phyloP scores from a whole-genome alignment of 2,329 filamentous ascomycete species.

The Phaeosphaeriaceae sp. region DNA sequence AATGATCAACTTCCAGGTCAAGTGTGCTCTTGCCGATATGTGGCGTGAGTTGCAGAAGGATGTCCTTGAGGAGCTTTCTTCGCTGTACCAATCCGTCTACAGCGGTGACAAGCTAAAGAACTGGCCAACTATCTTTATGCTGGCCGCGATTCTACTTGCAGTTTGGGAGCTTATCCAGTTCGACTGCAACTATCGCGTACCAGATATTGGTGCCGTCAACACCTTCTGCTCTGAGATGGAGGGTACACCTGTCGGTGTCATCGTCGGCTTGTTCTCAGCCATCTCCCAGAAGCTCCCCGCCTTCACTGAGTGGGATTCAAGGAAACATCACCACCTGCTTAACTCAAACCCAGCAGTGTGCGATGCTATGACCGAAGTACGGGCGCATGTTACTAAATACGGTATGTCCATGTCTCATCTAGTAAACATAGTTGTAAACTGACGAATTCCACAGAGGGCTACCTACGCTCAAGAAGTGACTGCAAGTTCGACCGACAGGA shows the following conservation, averaged over 20 bases:
- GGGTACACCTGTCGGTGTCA: slow-evolving; percentile 91
- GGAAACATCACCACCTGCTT: slow-evolving; percentile 86
- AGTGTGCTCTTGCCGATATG: slow-evolving; percentile 95
- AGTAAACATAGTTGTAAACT: slow-evolving; percentile 40
- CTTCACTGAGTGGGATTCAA: slow-evolving; percentile 92
- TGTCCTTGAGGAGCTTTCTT: slow-evolving; percentile 89
- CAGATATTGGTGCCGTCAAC: slow-evolving; percentile 80
- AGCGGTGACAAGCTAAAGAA: slow-evolving; percentile 97
- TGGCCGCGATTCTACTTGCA: slow-evolving; percentile 88
- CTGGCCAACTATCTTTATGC: slow-evolving; percentile 98
- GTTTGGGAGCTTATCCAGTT: slow-evolving; percentile 99
- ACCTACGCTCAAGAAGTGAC: slow-evolving; percentile 79
- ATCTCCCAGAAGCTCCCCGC: slow-evolving; percentile 95
- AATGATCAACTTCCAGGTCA: slow-evolving; percentile 99
- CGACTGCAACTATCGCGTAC: slow-evolving; percentile 93
- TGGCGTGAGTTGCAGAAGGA: slow-evolving; percentile 98
- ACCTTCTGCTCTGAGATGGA: slow-evolving; percentile 99
- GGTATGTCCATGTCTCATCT: slow-evolving; percentile 64
- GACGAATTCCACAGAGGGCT: slow-evolving; percentile 71
- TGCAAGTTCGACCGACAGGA: slow-evolving; percentile 88
- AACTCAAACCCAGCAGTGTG: slow-evolving; percentile 92
- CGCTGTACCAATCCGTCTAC: slow-evolving; percentile 96
- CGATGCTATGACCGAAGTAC: slow-evolving; percentile 95
- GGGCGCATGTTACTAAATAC: slow-evolving; percentile 89
- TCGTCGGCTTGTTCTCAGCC: slow-evolving; percentile 95